These are phyloP conservation scores for Penicillium canariense DNA, from an alignment of 495 filamentous ascomycete genomes.

Conservation along the genomic window DNA sequence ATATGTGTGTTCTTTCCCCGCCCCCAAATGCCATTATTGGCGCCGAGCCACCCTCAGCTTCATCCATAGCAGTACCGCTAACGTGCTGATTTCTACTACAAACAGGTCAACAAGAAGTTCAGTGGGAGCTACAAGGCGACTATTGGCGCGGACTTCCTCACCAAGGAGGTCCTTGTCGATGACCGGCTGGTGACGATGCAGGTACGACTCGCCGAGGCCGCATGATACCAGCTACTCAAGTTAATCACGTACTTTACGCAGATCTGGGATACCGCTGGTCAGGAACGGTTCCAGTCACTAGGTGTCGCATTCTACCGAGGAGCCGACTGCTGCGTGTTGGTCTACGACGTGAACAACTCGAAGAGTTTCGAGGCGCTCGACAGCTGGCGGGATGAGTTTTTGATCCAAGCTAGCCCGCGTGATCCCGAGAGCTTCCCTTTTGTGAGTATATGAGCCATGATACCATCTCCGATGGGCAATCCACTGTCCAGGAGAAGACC, in stretches of 20 bases:
- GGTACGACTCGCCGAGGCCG: slow-evolving; percentile 49
- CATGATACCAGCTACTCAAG: neutral
- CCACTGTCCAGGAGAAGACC: neutral
- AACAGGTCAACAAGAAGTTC: slow-evolving; percentile 99
- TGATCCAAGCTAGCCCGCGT: slow-evolving; percentile 94
- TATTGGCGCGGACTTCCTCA: slow-evolving; percentile 97
- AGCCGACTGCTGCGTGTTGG: slow-evolving; percentile 97
- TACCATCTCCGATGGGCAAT: neutral
- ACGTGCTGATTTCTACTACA: slow-evolving; percentile 9
- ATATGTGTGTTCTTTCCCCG: slow-evolving; percentile 72
- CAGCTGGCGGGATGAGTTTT: slow-evolving; percentile 97
- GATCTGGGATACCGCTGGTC: slow-evolving; percentile 98
- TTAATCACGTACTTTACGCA: slow-evolving; percentile 36
- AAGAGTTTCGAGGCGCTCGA: slow-evolving; percentile 99
- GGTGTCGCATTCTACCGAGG: slow-evolving; percentile 98
- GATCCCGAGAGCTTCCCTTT: slow-evolving; percentile 98
- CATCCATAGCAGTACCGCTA: slow-evolving; percentile 17
- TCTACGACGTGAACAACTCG: slow-evolving; percentile 98
- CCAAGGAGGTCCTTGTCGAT: slow-evolving; percentile 96
- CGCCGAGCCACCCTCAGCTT: slow-evolving; percentile 5
- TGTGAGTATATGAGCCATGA: slow-evolving; percentile 51
- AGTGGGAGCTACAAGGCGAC: slow-evolving; percentile 99
- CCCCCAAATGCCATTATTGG: slow-evolving; percentile 1
- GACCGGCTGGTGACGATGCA: slow-evolving; percentile 98
- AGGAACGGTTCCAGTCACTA: slow-evolving; percentile 96